These are phyloP conservation scores for Fusarium foetens DNA, from an alignment of 2,329 filamentous ascomycete genomes.

Conservation along the genomic window DNA sequence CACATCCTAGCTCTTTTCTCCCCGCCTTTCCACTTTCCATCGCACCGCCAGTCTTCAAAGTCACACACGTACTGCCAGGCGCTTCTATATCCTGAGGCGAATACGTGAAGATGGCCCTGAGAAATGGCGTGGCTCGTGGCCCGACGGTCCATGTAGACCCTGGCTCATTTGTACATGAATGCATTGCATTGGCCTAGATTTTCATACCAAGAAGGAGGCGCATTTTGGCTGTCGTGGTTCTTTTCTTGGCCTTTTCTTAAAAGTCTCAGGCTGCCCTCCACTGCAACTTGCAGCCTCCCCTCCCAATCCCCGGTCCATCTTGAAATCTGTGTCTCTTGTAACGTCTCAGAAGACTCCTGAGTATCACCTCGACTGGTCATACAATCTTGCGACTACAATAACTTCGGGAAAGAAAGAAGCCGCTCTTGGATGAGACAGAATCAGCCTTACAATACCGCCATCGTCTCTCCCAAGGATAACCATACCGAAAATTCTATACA, in stretches of 20 bases:
- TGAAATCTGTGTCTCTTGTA: slow-evolving; percentile 31
- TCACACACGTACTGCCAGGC: slow-evolving; percentile 6
- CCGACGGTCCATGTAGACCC: slow-evolving; percentile 31
- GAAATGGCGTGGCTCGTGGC: slow-evolving; percentile 38
- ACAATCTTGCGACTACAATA: slow-evolving; percentile 34
- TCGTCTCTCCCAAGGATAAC: slow-evolving; percentile 1
- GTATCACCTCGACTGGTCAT: slow-evolving; percentile 31
- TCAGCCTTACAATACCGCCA: slow-evolving; percentile 21
- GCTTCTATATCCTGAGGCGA: slow-evolving; percentile 28
- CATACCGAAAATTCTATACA: slow-evolving; percentile 35
- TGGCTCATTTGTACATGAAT: slow-evolving; percentile 21
- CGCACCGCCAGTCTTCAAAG: slow-evolving; percentile 23
- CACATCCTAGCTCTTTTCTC: slow-evolving; percentile 22
- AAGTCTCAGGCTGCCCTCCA: slow-evolving; percentile 32
- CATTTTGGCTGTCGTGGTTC: slow-evolving; percentile 27
- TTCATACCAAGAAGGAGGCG: slow-evolving; percentile 22
- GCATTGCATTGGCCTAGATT: slow-evolving; percentile 32
- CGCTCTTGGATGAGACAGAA: slow-evolving; percentile 42
- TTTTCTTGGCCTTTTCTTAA: slow-evolving; percentile 37
- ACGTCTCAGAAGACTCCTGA: slow-evolving; percentile 35
- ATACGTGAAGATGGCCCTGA: slow-evolving; percentile 12
- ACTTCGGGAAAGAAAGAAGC: slow-evolving; percentile 30
- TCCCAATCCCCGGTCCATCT: slow-evolving; percentile 27
- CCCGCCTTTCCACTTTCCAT: slow-evolving; percentile 31
- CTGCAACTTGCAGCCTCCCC: slow-evolving; percentile 27